Evolutionary conservation across 2,329 filamentous ascomycete genomes (phyloP), one percentile per base, ranked within the genome.

Genomic region (Scolecobasidium constrictum): DNA sequence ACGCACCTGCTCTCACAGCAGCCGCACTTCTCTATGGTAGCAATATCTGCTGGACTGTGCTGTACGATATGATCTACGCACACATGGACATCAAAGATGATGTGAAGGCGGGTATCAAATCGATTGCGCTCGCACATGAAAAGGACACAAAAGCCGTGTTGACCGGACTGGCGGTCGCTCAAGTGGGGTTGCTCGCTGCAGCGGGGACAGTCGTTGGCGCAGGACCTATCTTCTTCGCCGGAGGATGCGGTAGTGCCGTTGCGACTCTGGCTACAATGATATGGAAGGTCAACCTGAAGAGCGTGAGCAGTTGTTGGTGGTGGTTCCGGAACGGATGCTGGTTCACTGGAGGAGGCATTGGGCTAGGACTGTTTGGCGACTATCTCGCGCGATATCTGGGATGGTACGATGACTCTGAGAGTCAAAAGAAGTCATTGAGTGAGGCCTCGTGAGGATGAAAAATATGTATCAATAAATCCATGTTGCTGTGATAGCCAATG

Each of bases 41-140:
- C 35, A 92, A 87, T 52, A 70, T 92, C 18, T 78, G 84, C 3
- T 94, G 87, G 87, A 93, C 86, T 0, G 73, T 93, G 19, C 64
- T 93, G 31, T 94, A 93, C 59, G 86, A 94, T 59, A 93, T 92
- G 77, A 86, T 94, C 22, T 94, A 94, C 60, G 86, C 86, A 12
- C 86, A 93, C 58, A 90, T 92, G 79, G 86, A 94, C 54, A 82
- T 90, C 59, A 81, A 81, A 54, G 86, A 94, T 52, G 86, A 94
- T 56, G 78, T 71, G 47, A 87, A 86, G 60, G 86, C 81, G 0
- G 87, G 86, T 6, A 92, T 94, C 64, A 93, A 90, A 67, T 86
- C 81, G 54, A 92, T 93, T 52, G 86, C 83, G 2, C 67, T 93
- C 31, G 81, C 82, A 57, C 85, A 93, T 52, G 81, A 84, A 48